Evolutionary conservation across 164 flowering plant genomes (phyloP).

Genomic region (Umbilicus rupestris): DNA sequence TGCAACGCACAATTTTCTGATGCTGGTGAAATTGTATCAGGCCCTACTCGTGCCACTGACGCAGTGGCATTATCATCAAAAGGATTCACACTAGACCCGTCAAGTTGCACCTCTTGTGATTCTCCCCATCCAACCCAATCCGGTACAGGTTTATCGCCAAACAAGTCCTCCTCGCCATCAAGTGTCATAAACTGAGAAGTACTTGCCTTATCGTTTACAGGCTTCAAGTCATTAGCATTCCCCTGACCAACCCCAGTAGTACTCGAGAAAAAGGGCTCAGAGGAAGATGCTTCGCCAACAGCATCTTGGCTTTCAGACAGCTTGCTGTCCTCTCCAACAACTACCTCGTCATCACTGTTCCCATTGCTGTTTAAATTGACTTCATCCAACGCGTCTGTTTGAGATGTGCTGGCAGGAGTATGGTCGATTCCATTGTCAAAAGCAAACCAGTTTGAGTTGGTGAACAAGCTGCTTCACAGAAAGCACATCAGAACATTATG

Average conservation of each 20-base stretch:
- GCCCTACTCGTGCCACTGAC: slow-evolving; percentile 14
- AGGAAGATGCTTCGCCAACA: slow-evolving; percentile 27
- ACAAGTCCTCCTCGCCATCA: slow-evolving; percentile 34
- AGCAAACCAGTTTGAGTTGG: slow-evolving; percentile 98
- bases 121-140: slow-evolving; percentile 85
- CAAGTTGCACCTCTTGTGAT: slow-evolving; percentile 43
- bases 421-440: slow-evolving; percentile 60
- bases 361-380: slow-evolving; percentile 47
- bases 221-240: slow-evolving; percentile 20
- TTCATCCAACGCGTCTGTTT: slow-evolving; percentile 51
- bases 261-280: slow-evolving; percentile 21
- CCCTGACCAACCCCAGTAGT: slow-evolving; percentile 16
- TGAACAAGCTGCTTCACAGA: slow-evolving; percentile 65
- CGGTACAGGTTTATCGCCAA: slow-evolving; percentile 49
- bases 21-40: slow-evolving; percentile 17
- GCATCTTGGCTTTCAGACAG: slow-evolving; percentile 33
- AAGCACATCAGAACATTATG: neutral
- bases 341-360: slow-evolving; percentile 82
- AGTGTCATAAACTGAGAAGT: slow-evolving; percentile 33
- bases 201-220: slow-evolving; percentile 19
- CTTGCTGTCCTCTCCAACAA: slow-evolving; percentile 80
- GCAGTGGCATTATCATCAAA: slow-evolving; percentile 31
- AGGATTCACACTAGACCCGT: slow-evolving; percentile 52
- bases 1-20: slow-evolving; percentile 28
- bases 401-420: slow-evolving; percentile 41